These are phyloP conservation scores for Withania somnifera DNA, from an alignment of 305 asterid genomes.

Conservation along the genomic window DNA sequence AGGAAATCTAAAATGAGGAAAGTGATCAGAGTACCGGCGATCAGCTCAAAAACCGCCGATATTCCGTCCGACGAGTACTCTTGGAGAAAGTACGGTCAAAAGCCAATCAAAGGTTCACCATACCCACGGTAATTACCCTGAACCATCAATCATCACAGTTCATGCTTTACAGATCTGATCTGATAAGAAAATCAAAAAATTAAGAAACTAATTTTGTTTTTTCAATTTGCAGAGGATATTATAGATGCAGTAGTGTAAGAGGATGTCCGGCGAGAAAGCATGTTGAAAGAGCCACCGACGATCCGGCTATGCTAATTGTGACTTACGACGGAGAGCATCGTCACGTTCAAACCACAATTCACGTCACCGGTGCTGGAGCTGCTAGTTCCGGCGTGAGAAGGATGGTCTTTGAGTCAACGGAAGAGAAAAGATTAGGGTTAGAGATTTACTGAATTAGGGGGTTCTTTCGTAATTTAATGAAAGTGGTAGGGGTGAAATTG, in stretches of 20 bases:
- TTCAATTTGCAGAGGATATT: conserved; percentile 50
- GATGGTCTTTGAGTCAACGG: background rate
- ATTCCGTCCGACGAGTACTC: conserved; percentile 66
- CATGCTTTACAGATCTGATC: background rate
- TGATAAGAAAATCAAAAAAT: too few relatives aligned
- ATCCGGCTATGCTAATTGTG: conserved; percentile 62
- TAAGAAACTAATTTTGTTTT: too few relatives aligned
- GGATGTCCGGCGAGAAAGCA: conserved; percentile 85
- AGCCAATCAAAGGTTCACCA: conserved; percentile 76
- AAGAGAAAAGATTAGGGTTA: background rate
- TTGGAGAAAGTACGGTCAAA: conserved; percentile 84
- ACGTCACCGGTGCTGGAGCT: background rate
- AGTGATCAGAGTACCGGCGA: conserved; percentile 58
- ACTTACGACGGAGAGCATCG: conserved; percentile 77
- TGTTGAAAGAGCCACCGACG: conserved; percentile 77
- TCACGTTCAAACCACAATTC: conserved; percentile 24
- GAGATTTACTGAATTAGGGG: background rate
- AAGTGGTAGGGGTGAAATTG: background rate
- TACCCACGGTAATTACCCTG: conserved; percentile 52
- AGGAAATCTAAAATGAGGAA: conserved; percentile 52
- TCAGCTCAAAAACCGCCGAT: conserved; percentile 59
- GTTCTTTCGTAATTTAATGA: background rate
- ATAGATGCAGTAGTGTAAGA: conserved; percentile 54
- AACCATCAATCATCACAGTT: conserved; percentile 5
- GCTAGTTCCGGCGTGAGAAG: background rate